phyloP scores from a whole-genome alignment of 306 rosid genomes.

The Casuarina cunninghamiana region DNA sequence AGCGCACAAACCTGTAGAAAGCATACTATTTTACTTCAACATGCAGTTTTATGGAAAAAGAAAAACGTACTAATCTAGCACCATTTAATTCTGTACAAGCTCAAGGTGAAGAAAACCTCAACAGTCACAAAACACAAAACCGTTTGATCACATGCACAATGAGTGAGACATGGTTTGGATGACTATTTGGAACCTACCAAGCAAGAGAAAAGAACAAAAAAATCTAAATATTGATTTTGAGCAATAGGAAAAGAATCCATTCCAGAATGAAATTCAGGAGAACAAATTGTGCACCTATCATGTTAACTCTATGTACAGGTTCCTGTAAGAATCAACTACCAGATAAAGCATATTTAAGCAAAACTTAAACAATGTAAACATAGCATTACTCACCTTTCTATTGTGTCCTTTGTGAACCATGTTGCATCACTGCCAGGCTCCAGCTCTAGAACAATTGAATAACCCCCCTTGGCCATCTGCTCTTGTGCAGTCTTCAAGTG shows the following conservation, averaged over 20 bases:
- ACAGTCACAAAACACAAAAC: conserved; percentile 11
- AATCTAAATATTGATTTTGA: neutral
- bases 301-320: conserved; percentile 20
- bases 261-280: conserved; percentile 9
- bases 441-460: conserved; percentile 88
- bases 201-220: conserved; percentile 22
- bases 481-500: conserved; percentile 96
- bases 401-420: conserved; percentile 89
- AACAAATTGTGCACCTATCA: conserved; percentile 14
- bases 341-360: conserved; percentile 13
- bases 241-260: conserved; percentile 9
- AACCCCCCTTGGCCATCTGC: conserved; percentile 95
- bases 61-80: conserved; percentile 11
- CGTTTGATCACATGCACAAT: conserved; percentile 4
- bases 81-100: conserved; percentile 14
- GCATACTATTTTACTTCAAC: conserved; percentile 22
- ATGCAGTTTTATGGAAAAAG: neutral
- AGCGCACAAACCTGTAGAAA: conserved; percentile 87
- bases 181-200: conserved; percentile 14
- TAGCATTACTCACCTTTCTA: conserved; percentile 63
- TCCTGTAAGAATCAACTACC: conserved; percentile 3
- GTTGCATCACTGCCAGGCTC: conserved; percentile 46
- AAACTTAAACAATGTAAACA: conserved; percentile 14
- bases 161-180: conserved; percentile 11
- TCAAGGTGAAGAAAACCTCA: neutral